Percentiles rank a stretch among this genome's conserved stretches.
These are phyloP conservation scores for Puccinia polysora DNA, from an alignment of 1,284 basidiomycete genomes.

Conservation along the genomic window DNA sequence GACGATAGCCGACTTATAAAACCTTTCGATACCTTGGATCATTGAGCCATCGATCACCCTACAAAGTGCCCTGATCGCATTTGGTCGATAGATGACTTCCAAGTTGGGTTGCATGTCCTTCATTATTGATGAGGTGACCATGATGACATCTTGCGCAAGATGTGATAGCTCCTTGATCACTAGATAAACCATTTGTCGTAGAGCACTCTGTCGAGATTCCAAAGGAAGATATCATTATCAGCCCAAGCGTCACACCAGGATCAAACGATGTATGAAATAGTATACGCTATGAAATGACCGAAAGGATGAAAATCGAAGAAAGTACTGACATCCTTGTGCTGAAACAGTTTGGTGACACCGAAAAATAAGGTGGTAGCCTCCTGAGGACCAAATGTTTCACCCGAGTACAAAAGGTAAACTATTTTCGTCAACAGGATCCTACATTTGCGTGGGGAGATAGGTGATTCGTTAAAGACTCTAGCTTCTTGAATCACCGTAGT, in stretches of 20 bases:
- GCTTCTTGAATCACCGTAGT: constrained; percentile 91
- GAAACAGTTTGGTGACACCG: constrained; percentile 97
- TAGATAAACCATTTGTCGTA: constrained; percentile 97
- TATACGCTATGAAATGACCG: too few species aligned
- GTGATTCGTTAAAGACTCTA: constrained; percentile 97
- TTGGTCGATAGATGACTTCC: constrained; percentile 96
- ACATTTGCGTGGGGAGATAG: constrained; percentile 81
- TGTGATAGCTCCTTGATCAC: constrained; percentile 96
- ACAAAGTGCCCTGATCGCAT: constrained; percentile 92
- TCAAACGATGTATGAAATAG: too few species aligned
- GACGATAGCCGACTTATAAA: constrained; percentile 99
- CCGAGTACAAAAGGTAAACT: constrained; percentile 91
- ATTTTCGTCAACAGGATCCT: constrained; percentile 92
- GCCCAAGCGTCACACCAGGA: too few species aligned
- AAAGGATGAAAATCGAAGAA: too few species aligned
- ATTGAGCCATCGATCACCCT: constrained; percentile 96
- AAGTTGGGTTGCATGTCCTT: constrained; percentile 99
- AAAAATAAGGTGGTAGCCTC: constrained; percentile 98
- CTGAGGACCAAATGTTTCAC: constrained; percentile 89
- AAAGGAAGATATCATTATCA: too few species aligned
- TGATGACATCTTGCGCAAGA: constrained; percentile 97
- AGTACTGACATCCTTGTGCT: constrained; percentile 97
- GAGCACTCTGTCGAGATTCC: constrained; percentile 66
- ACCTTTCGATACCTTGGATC: constrained; percentile 96
- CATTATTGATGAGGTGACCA: constrained; percentile 99